phyloP scores from a whole-genome alignment of 75 land plant genomes.

The Cunninghamia lanceolata region DNA sequence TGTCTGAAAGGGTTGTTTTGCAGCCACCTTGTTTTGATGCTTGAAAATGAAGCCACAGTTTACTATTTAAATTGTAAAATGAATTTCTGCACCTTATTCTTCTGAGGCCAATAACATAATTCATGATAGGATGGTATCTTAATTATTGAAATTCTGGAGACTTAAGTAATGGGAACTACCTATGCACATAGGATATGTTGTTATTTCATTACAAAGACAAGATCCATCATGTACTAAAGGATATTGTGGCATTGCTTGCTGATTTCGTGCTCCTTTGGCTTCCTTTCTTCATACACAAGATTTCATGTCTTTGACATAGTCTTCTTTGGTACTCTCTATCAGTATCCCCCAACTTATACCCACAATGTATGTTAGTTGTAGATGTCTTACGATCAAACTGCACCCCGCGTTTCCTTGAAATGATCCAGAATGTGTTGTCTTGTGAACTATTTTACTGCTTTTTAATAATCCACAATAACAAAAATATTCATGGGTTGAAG shows the following conservation, averaged over 20 bases:
- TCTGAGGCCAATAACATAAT: background rate
- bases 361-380: too few species aligned
- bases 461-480: too few species aligned
- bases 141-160: background rate
- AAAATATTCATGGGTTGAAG: background rate
- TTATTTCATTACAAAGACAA: background rate
- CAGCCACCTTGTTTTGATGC: background rate
- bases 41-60: background rate
- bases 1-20: background rate
- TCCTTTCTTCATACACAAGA: too few species aligned
- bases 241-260: too few species aligned
- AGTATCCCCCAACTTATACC: too few species aligned
- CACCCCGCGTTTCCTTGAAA: too few species aligned
- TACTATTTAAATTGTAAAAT: background rate
- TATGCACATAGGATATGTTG: background rate
- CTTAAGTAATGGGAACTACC: background rate
- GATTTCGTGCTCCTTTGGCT: background rate
- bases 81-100: background rate
- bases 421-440: too few species aligned
- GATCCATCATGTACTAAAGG: background rate
- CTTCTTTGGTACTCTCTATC: too few species aligned
- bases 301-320: too few species aligned
- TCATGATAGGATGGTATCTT: too few species aligned
- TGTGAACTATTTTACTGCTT: too few species aligned
- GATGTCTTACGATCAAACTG: too few species aligned